Evolutionary conservation across 176 grass and related monocot species (phyloP).

Genomic region (Carex cristatella): DNA sequence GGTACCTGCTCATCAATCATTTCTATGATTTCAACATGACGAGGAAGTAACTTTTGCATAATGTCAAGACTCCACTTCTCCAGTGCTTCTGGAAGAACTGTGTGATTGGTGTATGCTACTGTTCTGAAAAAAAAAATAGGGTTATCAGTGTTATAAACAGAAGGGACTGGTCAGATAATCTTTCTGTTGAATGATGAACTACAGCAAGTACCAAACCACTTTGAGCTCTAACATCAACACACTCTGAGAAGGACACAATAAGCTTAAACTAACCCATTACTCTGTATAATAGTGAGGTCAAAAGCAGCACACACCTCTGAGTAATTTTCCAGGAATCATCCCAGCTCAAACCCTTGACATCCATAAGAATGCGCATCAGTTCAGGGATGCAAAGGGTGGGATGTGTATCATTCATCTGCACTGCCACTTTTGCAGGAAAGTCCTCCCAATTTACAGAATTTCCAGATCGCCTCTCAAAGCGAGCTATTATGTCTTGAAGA

Average conservation of each 20-base stretch:
- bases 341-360: slow-evolving; percentile 88
- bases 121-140: slow-evolving; percentile 44
- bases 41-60: slow-evolving; percentile 96
- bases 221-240: slow-evolving; percentile 7
- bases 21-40: slow-evolving; percentile 99
- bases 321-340: slow-evolving; percentile 81
- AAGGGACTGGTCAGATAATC: not conserved
- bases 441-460: slow-evolving; percentile 77
- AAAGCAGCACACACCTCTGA: slow-evolving; percentile 51
- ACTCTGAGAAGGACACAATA: not conserved
- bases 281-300: not conserved
- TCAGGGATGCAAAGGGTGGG: slow-evolving; percentile 98
- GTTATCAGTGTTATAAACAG: slow-evolving; percentile 2
- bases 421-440: slow-evolving; percentile 93
- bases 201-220: not conserved
- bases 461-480: slow-evolving; percentile 79
- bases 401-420: slow-evolving; percentile 99
- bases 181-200: not conserved
- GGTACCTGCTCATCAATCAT: slow-evolving; percentile 80
- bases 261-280: not conserved
- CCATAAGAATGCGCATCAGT: slow-evolving; percentile 93
- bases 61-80: slow-evolving; percentile 99
- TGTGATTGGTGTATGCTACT: slow-evolving; percentile 96
- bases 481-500: slow-evolving; percentile 90
- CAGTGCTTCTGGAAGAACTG: slow-evolving; percentile 96